A percentile compares a stretch with the other conserved stretches of the same genome.
phyloP scores from a whole-genome alignment of 306 rosid species.

The Gillenia trifoliata region DNA sequence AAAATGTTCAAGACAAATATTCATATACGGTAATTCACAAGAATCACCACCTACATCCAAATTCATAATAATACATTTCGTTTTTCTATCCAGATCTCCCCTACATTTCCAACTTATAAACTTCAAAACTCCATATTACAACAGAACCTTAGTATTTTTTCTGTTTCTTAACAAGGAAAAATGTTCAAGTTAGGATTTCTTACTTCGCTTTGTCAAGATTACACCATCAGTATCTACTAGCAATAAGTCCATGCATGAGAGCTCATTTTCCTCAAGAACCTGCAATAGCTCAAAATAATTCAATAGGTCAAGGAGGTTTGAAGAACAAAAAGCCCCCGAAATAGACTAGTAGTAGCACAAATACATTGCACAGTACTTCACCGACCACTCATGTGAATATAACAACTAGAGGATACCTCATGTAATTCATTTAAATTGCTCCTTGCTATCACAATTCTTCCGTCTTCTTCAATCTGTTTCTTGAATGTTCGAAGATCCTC shows the following conservation, averaged over 20 bases:
- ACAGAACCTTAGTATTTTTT: background rate
- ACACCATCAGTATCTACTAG: conserved; percentile 62
- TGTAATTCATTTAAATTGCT: conserved; percentile 81
- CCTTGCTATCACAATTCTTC: conserved; percentile 72
- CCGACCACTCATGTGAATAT: conserved; percentile 4
- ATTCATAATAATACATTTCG: no score
- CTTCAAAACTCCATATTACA: background rate
- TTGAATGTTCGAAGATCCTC: conserved; percentile 64
- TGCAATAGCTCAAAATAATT: conserved; percentile 29
- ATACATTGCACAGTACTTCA: background rate
- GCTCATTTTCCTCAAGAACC: conserved; percentile 91
- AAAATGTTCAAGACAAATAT: no score
- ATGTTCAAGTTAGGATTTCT: conserved; percentile 19
- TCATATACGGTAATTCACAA: background rate
- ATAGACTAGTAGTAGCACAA: background rate
- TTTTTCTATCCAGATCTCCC: background rate
- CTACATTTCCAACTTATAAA: background rate
- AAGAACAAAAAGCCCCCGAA: background rate
- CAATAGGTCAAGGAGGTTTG: conserved; percentile 10
- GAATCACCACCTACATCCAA: no score
- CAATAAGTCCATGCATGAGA: conserved; percentile 68
- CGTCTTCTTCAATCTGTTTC: conserved; percentile 92
- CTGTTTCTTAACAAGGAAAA: background rate
- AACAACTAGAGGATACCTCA: conserved; percentile 41
- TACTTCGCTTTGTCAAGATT: conserved; percentile 75